Evolutionary conservation across 352 stramenopile species (phyloP), one percentile per base, ranked within the genome.

Genomic region (Globisporangium viniferum): DNA sequence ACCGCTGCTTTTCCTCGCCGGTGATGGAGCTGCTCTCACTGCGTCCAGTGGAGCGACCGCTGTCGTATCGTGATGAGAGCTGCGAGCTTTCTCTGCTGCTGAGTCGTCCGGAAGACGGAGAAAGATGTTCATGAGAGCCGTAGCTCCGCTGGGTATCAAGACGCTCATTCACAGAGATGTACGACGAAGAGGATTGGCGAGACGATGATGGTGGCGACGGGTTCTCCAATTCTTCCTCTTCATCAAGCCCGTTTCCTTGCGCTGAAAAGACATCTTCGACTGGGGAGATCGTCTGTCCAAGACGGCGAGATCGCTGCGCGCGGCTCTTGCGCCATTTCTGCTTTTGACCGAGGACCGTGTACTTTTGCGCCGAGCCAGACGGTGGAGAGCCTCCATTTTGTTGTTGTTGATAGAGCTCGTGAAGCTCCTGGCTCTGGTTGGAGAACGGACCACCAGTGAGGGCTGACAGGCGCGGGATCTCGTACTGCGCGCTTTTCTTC

Each of bases 331-430:
- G 70, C 83, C 83, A 92, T 55, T 88, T 74, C 20, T 89, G 74
- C 57, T 92, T 92, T 57, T 90, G 83, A 0, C 83, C 81, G 0
- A 92, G 68, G 20, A 89, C 77, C 1, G 74, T 76, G 61, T 80
- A 86, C 56, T 86, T 88, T 6, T 62, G 62, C 20, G 70, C 46
- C 0, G 51, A 62, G 5, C 2, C 49, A 56, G 70, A 69, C 2
- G 24, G 59, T 76, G 67, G 5, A 76, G 67, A 14, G 83, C 77
- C 36, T 86, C 10, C 12, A 44, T 78, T 15, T 84, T 90, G 1
- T 70, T 53, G 49, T 12, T 61, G 31, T 6, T 54, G n/a, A 35
- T 58, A 31, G 33, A 61, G 31, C 31, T 61, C 56, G 31, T 22
- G 4, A 4, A 48, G 14, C 6, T 70, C 56, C 7, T 70, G 56